Base-by-base conservation (phyloP, 164 flowering plant genomes). In the Buxus sempervirens region DNA sequence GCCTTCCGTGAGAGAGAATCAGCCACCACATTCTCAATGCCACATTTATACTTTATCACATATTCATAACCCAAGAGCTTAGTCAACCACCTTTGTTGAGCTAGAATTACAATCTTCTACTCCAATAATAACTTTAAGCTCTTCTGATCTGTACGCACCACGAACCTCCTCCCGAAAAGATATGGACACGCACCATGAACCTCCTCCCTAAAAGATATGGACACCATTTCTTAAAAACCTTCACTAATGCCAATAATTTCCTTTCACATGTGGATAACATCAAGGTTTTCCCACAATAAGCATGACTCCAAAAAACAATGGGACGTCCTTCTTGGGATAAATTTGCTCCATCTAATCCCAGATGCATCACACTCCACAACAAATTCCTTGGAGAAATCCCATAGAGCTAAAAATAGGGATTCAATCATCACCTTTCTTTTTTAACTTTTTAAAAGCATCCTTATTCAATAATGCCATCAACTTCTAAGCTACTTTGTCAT, bases 41-140 rank as follows among this genome's bases (percentile, higher is more conserved):
- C 59, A 5, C 16, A 2, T 25, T 56, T 56, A 13, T 56, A 56
- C 16, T 56, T 3, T 2, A 66, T 18, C 0, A 7, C 9, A 27
- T 25, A 66, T 4, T 66, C 62, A 56, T 9, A 56, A 0, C 62
- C 28, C 51, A 66, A 56, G 0, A 66, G n/a, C n/a, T 66, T 66
- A 4, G 16, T 12, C n/a, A 56, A 18, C 60, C 59, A 28, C 45
- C 24, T 7, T 27, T 65, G 68, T 27, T 65, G 59, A 2, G 53
- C 25, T 2, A n/a, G 53, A 7, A 54, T 66, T 3, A 26, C n/a
- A 22, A 66, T 54, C 20, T 49, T 64, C 25, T 48, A 36, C 2
- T 49, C 32, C 24, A 42, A 51, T 1, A 64, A 21, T 8, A 16
- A 60, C 4, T 60, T 48, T 23, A 60, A 53, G 21, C 58, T 68